phyloP scores from a whole-genome alignment of 495 filamentous ascomycete genomes.

The Tuber borchii region DNA sequence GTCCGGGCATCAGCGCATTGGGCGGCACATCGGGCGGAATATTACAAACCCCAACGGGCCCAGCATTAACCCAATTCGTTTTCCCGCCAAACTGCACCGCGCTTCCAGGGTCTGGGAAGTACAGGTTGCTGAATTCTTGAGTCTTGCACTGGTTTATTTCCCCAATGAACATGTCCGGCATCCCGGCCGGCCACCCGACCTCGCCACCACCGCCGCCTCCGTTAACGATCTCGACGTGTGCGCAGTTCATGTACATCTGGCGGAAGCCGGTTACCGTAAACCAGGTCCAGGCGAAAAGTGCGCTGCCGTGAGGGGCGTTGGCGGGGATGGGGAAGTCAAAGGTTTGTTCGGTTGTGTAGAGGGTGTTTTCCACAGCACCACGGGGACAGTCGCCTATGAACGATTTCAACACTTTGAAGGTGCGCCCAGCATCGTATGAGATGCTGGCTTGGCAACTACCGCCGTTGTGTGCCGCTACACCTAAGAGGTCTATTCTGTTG shows the following conservation, averaged over 20 bases:
- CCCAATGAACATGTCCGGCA: slow-evolving; percentile 32
- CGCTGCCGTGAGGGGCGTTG: slow-evolving; percentile 52
- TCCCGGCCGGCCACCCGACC: slow-evolving; percentile 17
- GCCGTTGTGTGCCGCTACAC: slow-evolving; percentile 56
- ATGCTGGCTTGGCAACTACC: slow-evolving; percentile 60
- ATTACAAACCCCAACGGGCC: slow-evolving; percentile 21
- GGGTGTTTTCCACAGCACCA: slow-evolving; percentile 25
- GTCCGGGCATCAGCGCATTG: slow-evolving; percentile 21
- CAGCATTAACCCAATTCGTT: slow-evolving; percentile 17
- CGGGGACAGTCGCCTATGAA: slow-evolving; percentile 59
- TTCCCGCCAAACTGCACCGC: slow-evolving; percentile 16
- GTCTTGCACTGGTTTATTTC: slow-evolving; percentile 37
- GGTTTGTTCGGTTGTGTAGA: slow-evolving; percentile 40
- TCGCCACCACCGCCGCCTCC: not conserved
- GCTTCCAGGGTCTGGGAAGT: slow-evolving; percentile 25
- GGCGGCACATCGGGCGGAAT: slow-evolving; percentile 24
- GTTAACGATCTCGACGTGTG: slow-evolving; percentile 27
- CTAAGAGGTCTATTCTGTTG: slow-evolving; percentile 39
- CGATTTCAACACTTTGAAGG: slow-evolving; percentile 60
- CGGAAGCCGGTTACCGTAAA: slow-evolving; percentile 35
- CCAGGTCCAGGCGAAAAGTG: slow-evolving; percentile 56
- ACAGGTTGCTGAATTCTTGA: slow-evolving; percentile 25
- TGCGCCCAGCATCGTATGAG: slow-evolving; percentile 56
- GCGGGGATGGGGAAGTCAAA: slow-evolving; percentile 61
- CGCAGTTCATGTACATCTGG: slow-evolving; percentile 37